Base-by-base conservation (phyloP, 192 early-diverging fungal genomes). In the Podila minutissima region DNA sequence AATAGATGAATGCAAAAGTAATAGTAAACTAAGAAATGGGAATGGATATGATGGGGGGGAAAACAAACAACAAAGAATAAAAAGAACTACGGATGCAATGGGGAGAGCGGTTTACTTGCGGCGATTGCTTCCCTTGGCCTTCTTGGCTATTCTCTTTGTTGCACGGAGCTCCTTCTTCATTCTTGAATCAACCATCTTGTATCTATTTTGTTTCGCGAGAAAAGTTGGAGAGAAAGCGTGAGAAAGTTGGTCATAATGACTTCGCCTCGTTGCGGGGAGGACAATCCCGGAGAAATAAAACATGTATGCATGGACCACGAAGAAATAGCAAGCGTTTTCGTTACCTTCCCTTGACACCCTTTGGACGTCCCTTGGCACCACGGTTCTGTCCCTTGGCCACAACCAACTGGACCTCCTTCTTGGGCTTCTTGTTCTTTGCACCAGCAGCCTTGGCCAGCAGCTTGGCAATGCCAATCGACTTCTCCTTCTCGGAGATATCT, bases 151-250 rank as follows among this genome's bases (percentile, higher is more conserved):
- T 66, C 93, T 84, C 89, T 97, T 98, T 62, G 87, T 74, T 2
- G 96, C 95, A 33, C 94, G 90, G 77, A 95, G 83, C 76, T 97
- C 97, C 86, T 96, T 97, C 92, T 97, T 97, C 96, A 99, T 97
- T 51, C 95, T 88, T 67, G 91, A 82, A 85, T 99, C 97, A 6
- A 99, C 96, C 97, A 99, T 99, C 93, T 92, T 93, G 75, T 87
- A 86, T 68, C 76, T 79, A 67, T 50, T 59, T 28, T 5, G 1
- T 12, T n/a, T n/a, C n/a, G n/a, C n/a, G 5, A 31, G 12, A 64
- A 13, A 1, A 58, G 41, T 26, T 15, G n/a, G 13, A 32, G 19
- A 28, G 26, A 53, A 58, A 67, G 31, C 19, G 31, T 50, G 48
- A 24, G 15, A 46, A n/a, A 55, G 11, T 46, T 46, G 41, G 41